Percentiles rank a stretch among this genome's conserved stretches.
Conservation (phyloP, 2,329 filamentous ascomycete genomes). For the Thermoascus crustaceus region DNA sequence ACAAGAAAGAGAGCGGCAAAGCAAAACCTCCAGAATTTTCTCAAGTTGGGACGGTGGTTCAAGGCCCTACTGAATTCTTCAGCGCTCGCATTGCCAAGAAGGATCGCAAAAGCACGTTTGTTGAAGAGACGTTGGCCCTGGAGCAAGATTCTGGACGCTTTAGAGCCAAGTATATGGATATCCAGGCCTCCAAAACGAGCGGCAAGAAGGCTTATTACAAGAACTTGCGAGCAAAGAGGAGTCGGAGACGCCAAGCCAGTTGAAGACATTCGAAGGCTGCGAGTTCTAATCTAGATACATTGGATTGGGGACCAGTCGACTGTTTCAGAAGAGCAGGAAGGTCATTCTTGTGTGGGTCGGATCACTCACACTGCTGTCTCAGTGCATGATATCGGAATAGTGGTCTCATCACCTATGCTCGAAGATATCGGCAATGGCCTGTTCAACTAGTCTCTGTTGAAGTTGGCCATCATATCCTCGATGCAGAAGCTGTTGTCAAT, state of each 20-base stretch:
- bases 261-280: too few species aligned
- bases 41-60: constrained; percentile 79
- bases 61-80: constrained; percentile 82
- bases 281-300: too few species aligned
- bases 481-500: constrained; percentile 4
- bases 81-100: constrained; percentile 74
- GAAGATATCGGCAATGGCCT: constrained; percentile 24
- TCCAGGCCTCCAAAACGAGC: constrained; percentile 72
- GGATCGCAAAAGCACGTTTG: constrained; percentile 77
- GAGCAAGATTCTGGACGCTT: constrained; percentile 63
- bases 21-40: constrained; percentile 70
- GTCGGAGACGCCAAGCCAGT: too few species aligned
- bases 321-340: too few species aligned
- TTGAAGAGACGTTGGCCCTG: constrained; percentile 70
- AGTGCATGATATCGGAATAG: not conserved
- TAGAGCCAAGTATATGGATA: constrained; percentile 77
- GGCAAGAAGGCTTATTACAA: constrained; percentile 90
- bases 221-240: constrained; percentile 56
- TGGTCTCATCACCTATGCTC: constrained; percentile 4
- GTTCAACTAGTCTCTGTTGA: constrained; percentile 28
- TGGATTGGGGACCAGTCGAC: too few species aligned
- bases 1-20: constrained; percentile 76
- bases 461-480: constrained; percentile 13
- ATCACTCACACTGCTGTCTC: too few species aligned
- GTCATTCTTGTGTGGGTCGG: too few species aligned